Conservation (phyloP, 495 filamentous ascomycete genomes). For the Glonium stellatum region DNA sequence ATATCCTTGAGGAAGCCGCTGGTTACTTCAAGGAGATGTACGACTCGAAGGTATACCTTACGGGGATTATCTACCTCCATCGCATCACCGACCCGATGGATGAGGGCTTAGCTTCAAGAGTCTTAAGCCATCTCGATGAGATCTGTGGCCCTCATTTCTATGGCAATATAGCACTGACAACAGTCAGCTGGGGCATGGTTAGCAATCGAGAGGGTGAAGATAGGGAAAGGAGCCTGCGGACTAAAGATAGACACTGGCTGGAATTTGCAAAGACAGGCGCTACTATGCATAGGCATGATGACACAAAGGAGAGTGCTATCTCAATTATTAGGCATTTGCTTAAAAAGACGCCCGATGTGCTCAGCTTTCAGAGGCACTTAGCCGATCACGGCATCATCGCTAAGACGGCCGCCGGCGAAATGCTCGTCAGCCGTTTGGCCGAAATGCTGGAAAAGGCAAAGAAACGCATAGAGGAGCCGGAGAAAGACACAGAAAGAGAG, state of each 20-base stretch:
- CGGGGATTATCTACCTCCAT: neutral
- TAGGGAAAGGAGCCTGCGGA: conserved; percentile 7
- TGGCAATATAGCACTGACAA: neutral
- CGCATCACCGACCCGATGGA: neutral
- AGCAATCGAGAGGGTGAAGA: neutral
- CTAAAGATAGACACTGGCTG: neutral
- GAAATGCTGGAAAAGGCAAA: neutral
- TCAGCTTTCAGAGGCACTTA: neutral
- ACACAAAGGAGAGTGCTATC: neutral
- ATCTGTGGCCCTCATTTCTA: neutral
- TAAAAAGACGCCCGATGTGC: neutral
- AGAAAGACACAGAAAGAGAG: neutral
- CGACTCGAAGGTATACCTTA: neutral
- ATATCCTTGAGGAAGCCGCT: neutral
- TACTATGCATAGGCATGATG: neutral
- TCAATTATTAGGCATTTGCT: neutral
- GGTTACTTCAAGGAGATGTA: neutral
- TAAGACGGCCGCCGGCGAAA: neutral
- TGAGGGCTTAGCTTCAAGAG: neutral
- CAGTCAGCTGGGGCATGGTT: neutral
- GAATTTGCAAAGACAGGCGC: neutral
- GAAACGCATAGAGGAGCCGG: neutral
- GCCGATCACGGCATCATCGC: neutral
- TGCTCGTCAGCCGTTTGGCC: neutral
- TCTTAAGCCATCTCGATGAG: neutral